Base-by-base conservation (phyloP, 2,329 filamentous ascomycete genomes). In the Penicillium olsonii region DNA sequence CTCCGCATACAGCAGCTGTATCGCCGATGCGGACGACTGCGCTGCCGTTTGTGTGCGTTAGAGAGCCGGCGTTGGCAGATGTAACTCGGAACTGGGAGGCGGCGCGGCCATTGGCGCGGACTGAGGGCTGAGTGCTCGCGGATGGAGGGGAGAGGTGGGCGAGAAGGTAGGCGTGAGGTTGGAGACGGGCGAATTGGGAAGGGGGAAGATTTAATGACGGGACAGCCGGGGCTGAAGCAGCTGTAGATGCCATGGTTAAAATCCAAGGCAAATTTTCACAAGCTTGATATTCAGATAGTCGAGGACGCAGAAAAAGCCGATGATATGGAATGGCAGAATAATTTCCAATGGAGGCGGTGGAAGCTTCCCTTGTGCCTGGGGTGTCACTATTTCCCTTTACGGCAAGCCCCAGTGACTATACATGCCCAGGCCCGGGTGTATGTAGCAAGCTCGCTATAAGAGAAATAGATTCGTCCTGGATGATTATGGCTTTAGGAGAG, bases 1-100 rank as follows among this genome's bases (percentile, higher is more conserved):
- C 84, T 49, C 92, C 94, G 67, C 92, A 96, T 31, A 99, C 92
- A n/a, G 92, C 90, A 1, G 90, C 91, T 1, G 92, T 97, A 69
- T 95, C 90, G 39, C 94, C 94, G 43, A 88, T 78, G 29, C 94
- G 84, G 42, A 97, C 88, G 0, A 97, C 87, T 1, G 92, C 87
- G 62, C 90, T 95, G 43, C 94, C 94, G 67, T 95, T 87, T 48
- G 90, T 87, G 69, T 99, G 91, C 0, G 90, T 89, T 42, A 99
- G 78, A 18, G 90, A 94, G 20, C 88, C 88, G 0, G 84, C 84
- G 71, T 96, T 94, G 61, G 94, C 79, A 27, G 85, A 84, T n/a
- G 88, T 84, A 18, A 78, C 70, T 37, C 94, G 86, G 50, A 85
- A 83, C 62, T 92, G 81, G 24, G 81, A 75, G 6, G 88, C 83